These are phyloP conservation scores for Aspergillus jensenii DNA, from an alignment of 2,329 filamentous ascomycete genomes.

Conservation along the genomic window DNA sequence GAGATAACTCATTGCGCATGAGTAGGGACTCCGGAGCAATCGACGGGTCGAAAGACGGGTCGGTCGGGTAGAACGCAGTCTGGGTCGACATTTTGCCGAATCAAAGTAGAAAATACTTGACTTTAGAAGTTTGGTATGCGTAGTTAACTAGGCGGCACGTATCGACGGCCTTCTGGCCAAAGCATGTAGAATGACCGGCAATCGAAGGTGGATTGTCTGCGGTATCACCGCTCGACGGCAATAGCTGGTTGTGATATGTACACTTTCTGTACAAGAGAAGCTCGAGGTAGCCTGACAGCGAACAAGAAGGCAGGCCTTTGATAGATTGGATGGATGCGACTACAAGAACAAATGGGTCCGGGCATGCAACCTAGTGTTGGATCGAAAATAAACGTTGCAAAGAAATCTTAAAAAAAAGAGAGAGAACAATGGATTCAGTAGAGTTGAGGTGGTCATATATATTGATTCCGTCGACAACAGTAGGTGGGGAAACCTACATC, in stretches of 20 bases:
- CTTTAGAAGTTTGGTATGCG: too few species aligned
- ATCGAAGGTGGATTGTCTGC: background rate
- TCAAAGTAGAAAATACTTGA: too few species aligned
- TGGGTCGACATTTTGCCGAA: background rate
- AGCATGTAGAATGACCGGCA: background rate
- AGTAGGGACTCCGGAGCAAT: background rate
- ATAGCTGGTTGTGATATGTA: background rate
- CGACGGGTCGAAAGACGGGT: background rate
- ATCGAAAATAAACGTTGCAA: background rate
- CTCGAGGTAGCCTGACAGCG: too few species aligned
- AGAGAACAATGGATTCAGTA: background rate
- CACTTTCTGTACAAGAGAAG: background rate
- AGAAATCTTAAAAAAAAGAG: background rate
- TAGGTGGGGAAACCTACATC: background rate
- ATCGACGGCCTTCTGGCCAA: background rate
- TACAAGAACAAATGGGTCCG: background rate
- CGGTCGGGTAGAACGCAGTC: background rate
- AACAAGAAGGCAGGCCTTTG: too few species aligned
- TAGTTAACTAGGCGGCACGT: background rate
- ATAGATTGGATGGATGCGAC: too few species aligned
- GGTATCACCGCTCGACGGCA: background rate
- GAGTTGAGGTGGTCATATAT: background rate
- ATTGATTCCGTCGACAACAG: background rate
- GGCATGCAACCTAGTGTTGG: background rate
- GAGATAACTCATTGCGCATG: background rate